phyloP scores from a whole-genome alignment of 1,284 basidiomycete species.

The Neolentinus lepideus region DNA sequence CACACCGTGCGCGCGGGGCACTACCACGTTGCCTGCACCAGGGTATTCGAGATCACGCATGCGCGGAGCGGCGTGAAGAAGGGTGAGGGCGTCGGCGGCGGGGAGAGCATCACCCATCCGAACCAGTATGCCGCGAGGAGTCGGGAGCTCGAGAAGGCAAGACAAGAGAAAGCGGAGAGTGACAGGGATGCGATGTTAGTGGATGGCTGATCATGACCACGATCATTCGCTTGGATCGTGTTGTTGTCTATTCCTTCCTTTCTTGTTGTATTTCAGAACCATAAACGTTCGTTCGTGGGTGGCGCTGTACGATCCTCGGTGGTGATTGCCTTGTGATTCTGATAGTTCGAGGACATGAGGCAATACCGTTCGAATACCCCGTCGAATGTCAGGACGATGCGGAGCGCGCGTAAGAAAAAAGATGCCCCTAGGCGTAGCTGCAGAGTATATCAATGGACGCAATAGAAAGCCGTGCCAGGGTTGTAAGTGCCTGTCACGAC shows the following conservation, averaged over 20 bases:
- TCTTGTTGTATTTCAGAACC: not conserved
- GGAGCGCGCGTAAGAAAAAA: too few species aligned
- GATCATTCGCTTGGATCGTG: not conserved
- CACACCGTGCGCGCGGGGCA: slow-evolving; percentile 76
- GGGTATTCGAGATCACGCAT: slow-evolving; percentile 96
- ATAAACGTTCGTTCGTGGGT: not conserved
- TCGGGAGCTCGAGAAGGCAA: slow-evolving; percentile 52
- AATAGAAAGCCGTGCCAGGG: not conserved
- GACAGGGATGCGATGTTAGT: slow-evolving; percentile 17
- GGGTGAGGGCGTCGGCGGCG: slow-evolving; percentile 83
- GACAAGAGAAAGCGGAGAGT: slow-evolving; percentile 19
- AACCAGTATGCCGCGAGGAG: slow-evolving; percentile 79
- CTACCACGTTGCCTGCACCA: slow-evolving; percentile 95
- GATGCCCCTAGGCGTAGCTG: too few species aligned
- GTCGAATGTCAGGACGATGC: too few species aligned
- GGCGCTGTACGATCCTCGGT: not conserved
- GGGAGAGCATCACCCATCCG: slow-evolving; percentile 91
- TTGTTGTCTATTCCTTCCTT: not conserved
- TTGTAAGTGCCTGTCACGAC: too few species aligned
- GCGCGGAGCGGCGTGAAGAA: slow-evolving; percentile 58
- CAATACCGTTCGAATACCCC: not conserved
- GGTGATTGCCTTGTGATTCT: not conserved
- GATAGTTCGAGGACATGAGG: not conserved
- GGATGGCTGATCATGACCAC: not conserved
- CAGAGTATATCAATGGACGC: not conserved